Base-by-base conservation (phyloP, 345 rosid genomes). In the Lepidium sativum region DNA sequence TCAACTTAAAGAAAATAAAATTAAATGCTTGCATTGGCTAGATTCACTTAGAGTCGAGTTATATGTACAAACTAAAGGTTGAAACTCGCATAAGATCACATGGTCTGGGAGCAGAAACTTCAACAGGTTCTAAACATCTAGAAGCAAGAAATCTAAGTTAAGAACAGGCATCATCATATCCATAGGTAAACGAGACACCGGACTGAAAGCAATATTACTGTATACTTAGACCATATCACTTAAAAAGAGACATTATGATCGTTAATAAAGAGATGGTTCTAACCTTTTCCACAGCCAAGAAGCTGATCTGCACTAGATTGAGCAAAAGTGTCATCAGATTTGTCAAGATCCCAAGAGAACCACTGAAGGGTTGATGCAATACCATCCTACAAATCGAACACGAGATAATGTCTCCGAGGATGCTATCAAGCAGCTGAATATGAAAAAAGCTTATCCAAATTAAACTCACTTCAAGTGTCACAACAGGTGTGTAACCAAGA, bases 251-350 rank as follows among this genome's bases (percentile, higher is more conserved):
- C 4, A 50, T 34, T 20, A 18, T 38, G 15, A 51, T 10, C 35
- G 15, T 37, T 52, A 14, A 2, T 11, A 18, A 49, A 38, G 60
- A 76, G 44, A 54, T 39, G 56, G 52, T 18, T 66, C 82, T 55
- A 68, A 89, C 98, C 97, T 89, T 81, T 84, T 61, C 98, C 97
- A 34, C 86, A 40, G 7, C 97, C 98, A 11, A 89, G 82, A 72
- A 92, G 70, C 84, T 78, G 86, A 47, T 89, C 86, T 56, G 74
- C 92, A 69, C 84, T 89, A 45, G 97, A 89, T 41, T 57, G 80
- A 56, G 56, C 81, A 37, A 68, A 38, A 6, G 59, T 63, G 65
- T 80, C 75, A 38, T 63, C 50, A 48, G 44, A 71, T 56, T 64
- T 77, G 72, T 77, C 74, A 63, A 78, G 80, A 69, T 84, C 78